These are phyloP conservation scores for Paspalum vaginatum DNA, from an alignment of 176 grass and related monocot genomes.

Conservation along the genomic window DNA sequence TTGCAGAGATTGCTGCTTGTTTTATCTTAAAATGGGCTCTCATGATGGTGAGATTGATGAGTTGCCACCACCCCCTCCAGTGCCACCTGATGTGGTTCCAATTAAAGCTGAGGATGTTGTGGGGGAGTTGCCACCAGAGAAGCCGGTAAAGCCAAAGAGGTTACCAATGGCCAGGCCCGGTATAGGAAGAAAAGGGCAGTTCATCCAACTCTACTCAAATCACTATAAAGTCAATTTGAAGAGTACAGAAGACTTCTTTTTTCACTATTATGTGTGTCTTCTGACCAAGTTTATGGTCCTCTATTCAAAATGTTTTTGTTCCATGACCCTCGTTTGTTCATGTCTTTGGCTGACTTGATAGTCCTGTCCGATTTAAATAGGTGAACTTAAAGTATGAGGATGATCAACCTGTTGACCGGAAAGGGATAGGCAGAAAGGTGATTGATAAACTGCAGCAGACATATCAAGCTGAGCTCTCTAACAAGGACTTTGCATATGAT, in stretches of 20 bases:
- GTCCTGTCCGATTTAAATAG: slow-evolving; percentile 33
- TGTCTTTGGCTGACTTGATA: slow-evolving; percentile 17
- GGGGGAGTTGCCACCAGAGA: background rate
- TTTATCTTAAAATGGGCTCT: slow-evolving; percentile 37
- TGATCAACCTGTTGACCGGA: slow-evolving; percentile 47
- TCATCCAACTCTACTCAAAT: slow-evolving; percentile 60
- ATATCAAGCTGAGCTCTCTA: slow-evolving; percentile 50
- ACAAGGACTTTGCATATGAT: slow-evolving; percentile 73
- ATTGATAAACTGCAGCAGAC: slow-evolving; percentile 66
- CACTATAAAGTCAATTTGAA: slow-evolving; percentile 69
- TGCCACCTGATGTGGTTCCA: slow-evolving; percentile 57
- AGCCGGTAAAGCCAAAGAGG: slow-evolving; percentile 48
- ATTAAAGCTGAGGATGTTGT: slow-evolving; percentile 25
- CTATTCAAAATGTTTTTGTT: background rate
- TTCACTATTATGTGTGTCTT: slow-evolving; percentile 76
- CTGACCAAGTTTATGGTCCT: slow-evolving; percentile 11
- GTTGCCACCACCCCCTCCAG: slow-evolving; percentile 52
- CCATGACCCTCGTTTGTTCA: background rate
- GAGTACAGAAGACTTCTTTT: slow-evolving; percentile 56
- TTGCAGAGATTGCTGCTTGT: slow-evolving; percentile 20
- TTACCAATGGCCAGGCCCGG: slow-evolving; percentile 58
- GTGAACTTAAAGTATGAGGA: slow-evolving; percentile 76
- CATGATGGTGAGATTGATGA: slow-evolving; percentile 43
- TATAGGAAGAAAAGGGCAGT: slow-evolving; percentile 54
- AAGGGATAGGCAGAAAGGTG: slow-evolving; percentile 66